A percentile compares a stretch with the other conserved stretches of the same genome.
phyloP scores from a whole-genome alignment of 768 basidiomycete genomes.

The Calocera viscosa region DNA sequence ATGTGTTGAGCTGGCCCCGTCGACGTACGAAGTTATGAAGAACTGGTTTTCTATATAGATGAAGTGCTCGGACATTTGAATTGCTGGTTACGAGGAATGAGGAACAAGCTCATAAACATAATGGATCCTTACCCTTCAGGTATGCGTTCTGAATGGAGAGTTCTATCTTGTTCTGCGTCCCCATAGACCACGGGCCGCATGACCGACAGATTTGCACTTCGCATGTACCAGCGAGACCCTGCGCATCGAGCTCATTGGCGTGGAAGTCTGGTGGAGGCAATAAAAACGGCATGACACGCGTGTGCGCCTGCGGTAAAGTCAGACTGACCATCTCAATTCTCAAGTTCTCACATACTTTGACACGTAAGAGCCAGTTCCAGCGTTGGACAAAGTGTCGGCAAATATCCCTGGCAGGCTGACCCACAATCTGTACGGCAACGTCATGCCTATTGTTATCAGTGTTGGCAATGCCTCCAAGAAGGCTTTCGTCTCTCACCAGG shows the following conservation, averaged over 20 bases:
- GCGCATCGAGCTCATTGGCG: conserved; percentile 56
- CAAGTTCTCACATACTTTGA: conserved; percentile 59
- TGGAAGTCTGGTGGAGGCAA: conserved; percentile 88
- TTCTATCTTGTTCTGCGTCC: conserved; percentile 71
- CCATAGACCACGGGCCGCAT: conserved; percentile 92
- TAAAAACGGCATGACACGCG: conserved; percentile 83
- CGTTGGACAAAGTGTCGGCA: conserved; percentile 90
- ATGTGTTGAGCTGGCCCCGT: neutral
- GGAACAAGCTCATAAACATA: conserved; percentile 10
- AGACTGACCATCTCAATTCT: no score
- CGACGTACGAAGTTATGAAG: conserved; percentile 70
- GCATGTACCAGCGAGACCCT: conserved; percentile 88
- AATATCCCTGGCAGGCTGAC: conserved; percentile 88
- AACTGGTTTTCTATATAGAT: conserved; percentile 97
- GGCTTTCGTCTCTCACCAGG: conserved; percentile 51
- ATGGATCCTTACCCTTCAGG: conserved; percentile 48
- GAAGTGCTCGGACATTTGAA: conserved; percentile 88
- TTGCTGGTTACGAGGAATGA: conserved; percentile 40
- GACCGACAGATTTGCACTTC: conserved; percentile 95
- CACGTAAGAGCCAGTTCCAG: conserved; percentile 88
- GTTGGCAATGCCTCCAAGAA: neutral
- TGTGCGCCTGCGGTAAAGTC: conserved; percentile 55
- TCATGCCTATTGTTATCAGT: conserved; percentile 60
- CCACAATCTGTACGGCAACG: conserved; percentile 88
- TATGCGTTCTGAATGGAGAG: conserved; percentile 93